Percentiles rank a stretch among this genome's conserved stretches.
Evolutionary conservation across 2,329 filamentous ascomycete species (phyloP).

Genomic region (Chrysoporthe austroafricana): DNA sequence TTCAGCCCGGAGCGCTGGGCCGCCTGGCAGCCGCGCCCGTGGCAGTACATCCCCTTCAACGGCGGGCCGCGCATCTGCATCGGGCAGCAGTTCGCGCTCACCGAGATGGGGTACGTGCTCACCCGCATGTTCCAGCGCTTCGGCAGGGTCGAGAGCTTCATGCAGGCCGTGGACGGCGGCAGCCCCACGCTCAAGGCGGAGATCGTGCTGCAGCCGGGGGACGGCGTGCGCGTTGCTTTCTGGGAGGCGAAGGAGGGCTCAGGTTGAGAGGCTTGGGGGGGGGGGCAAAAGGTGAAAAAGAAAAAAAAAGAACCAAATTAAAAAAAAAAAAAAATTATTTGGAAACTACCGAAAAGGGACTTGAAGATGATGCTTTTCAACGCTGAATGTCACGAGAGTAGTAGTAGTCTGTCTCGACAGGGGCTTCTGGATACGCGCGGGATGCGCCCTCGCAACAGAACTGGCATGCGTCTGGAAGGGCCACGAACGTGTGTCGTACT

Average conservation of each 20-base stretch:
- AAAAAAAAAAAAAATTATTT: no score
- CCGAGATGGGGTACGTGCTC: constrained; percentile 75
- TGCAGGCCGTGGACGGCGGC: constrained; percentile 58
- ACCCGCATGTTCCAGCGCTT: constrained; percentile 75
- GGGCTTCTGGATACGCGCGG: no score
- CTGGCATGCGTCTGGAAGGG: no score
- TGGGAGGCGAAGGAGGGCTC: constrained; percentile 47
- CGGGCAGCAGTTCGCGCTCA: constrained; percentile 80
- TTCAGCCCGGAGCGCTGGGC: constrained; percentile 73
- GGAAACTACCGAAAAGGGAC: no score
- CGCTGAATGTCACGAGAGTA: no score
- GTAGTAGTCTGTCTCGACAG: no score
- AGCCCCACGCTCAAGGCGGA: constrained; percentile 59
- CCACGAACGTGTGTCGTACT: no score
- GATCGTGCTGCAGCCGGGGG: constrained; percentile 62
- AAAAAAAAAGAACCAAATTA: neutral
- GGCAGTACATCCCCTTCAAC: constrained; percentile 78
- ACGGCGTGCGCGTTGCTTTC: constrained; percentile 63
- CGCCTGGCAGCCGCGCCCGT: constrained; percentile 64
- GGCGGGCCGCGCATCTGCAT: constrained; percentile 75
- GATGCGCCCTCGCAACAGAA: no score
- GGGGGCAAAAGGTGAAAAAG: no score
- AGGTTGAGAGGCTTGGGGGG: neutral
- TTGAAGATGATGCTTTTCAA: no score
- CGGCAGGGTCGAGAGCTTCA: constrained; percentile 62